Evolutionary conservation across 768 basidiomycete species (phyloP).

Genomic region (Suillus occidentalis): DNA sequence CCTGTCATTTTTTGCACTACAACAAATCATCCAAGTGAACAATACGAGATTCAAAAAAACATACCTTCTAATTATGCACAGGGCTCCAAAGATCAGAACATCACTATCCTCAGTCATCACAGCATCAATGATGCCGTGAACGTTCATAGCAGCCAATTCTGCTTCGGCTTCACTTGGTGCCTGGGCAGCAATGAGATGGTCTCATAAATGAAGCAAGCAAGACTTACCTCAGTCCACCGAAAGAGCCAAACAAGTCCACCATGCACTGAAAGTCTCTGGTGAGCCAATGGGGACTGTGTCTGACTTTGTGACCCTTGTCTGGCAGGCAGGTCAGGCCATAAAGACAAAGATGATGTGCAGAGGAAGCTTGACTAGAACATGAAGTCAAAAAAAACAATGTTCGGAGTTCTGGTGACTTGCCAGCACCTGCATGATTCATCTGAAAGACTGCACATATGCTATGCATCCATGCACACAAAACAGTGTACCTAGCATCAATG

Average conservation of each 20-base stretch:
- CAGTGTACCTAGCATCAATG: no score
- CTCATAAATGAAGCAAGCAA: background rate
- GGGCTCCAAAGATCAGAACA: constrained; percentile 37
- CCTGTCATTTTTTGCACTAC: no score
- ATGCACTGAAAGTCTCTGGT: background rate
- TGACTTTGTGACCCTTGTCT: background rate
- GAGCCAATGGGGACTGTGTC: background rate
- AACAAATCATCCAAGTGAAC: no score
- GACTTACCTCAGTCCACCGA: background rate
- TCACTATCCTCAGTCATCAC: constrained; percentile 42
- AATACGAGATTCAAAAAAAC: no score
- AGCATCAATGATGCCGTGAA: constrained; percentile 34
- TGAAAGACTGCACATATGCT: no score
- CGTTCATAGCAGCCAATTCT: constrained; percentile 11
- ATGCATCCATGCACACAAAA: no score
- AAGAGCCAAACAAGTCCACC: background rate
- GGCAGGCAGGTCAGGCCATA: background rate
- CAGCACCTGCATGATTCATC: no score
- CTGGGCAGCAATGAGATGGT: background rate
- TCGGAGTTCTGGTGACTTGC: background rate
- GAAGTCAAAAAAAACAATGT: background rate
- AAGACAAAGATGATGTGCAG: background rate
- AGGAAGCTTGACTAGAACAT: background rate
- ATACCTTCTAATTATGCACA: background rate
- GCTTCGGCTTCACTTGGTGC: constrained; percentile 14